Conservation (phyloP, 768 basidiomycete species). For the Mycena kentingensis region DNA sequence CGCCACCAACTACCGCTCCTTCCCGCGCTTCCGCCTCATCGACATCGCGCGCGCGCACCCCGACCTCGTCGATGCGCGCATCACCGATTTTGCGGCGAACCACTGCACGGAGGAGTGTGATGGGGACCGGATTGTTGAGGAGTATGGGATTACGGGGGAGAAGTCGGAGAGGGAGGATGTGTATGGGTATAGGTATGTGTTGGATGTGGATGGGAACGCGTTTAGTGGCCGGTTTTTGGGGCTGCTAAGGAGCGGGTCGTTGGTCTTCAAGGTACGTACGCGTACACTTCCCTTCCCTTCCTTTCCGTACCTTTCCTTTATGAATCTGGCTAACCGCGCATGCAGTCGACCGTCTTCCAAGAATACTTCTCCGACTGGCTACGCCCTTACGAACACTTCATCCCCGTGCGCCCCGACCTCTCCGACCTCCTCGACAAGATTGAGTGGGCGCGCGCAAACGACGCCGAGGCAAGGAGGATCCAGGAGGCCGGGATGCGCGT, state of each 20-base stretch:
- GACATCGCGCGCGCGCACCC: neutral
- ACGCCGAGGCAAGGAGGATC: neutral
- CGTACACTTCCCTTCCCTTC: too few species aligned
- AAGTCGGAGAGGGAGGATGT: neutral
- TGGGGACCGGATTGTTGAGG: neutral
- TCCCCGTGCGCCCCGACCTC: neutral
- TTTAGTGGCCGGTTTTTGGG: neutral
- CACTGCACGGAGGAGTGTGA: neutral
- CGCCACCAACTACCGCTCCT: conserved; percentile 1
- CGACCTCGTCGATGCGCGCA: neutral
- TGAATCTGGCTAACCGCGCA: too few species aligned
- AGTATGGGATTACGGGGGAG: neutral
- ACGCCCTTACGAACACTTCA: neutral
- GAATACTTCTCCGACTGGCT: neutral
- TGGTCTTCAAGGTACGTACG: neutral
- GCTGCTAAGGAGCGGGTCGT: neutral
- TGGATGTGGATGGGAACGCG: neutral
- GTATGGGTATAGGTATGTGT: neutral
- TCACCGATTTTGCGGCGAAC: neutral
- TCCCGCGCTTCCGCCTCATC: conserved; percentile 1
- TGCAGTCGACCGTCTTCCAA: neutral
- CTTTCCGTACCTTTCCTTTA: too few species aligned
- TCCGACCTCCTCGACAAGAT: neutral
- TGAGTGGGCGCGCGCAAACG: neutral
- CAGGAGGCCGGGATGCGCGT: neutral